These are phyloP conservation scores for Camillea tinctor DNA, from an alignment of 2,329 filamentous ascomycete species.

Conservation along the genomic window DNA sequence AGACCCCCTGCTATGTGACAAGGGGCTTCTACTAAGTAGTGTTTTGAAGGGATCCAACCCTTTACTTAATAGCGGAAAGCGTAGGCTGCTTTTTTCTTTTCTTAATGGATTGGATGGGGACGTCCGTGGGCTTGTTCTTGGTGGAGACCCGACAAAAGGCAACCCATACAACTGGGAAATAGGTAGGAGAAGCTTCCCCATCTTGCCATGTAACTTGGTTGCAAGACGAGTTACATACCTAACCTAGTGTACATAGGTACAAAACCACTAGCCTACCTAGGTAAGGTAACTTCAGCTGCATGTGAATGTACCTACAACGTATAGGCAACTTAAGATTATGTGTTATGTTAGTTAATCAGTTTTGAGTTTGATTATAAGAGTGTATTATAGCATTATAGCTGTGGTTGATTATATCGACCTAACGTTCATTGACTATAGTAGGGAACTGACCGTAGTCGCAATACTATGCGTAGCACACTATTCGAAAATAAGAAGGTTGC, in stretches of 20 bases:
- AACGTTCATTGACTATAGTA: too few relatives aligned
- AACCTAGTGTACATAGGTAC: not conserved
- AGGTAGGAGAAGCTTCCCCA: not conserved
- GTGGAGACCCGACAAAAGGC: not conserved
- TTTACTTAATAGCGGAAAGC: slow-evolving; percentile 1
- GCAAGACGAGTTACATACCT: not conserved
- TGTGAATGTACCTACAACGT: too few relatives aligned
- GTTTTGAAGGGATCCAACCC: slow-evolving; percentile 1
- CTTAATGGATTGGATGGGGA: slow-evolving; percentile 1
- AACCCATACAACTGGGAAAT: not conserved
- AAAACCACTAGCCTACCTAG: too few relatives aligned
- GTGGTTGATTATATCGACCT: too few relatives aligned
- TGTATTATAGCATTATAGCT: too few relatives aligned
- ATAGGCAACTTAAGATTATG: too few relatives aligned
- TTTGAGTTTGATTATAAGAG: too few relatives aligned
- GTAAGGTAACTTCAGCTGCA: too few relatives aligned
- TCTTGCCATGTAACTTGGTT: not conserved
- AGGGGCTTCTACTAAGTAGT: not conserved
- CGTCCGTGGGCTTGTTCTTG: not conserved
- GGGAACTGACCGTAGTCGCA: too few relatives aligned
- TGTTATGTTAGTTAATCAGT: too few relatives aligned
- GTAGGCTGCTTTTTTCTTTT: not conserved
- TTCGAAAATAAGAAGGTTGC: not conserved
- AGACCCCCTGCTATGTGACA: slow-evolving; percentile 1
- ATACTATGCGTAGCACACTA: too few relatives aligned